Base-by-base conservation (phyloP, 192 early-diverging fungal species). In the Coemansia aciculifera region DNA sequence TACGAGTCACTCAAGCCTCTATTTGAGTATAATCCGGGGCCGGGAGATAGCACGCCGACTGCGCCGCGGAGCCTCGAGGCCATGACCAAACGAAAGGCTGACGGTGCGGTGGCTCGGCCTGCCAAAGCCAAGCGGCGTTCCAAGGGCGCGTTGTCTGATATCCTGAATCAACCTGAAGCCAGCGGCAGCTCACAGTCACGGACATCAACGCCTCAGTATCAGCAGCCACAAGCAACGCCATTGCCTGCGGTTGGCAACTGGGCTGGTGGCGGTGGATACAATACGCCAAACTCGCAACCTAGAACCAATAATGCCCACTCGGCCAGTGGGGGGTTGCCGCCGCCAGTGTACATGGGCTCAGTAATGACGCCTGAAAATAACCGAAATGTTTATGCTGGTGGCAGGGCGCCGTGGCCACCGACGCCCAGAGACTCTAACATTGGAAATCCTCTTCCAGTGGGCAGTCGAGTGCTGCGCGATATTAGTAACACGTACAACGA, bases 41-140 rank as follows among this genome's bases (percentile, higher is more conserved):
- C 67, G 1, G 81, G 76, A 57, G 77, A 78, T 46, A 72, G 68
- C 63, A 73, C 77, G 29, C 81, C 81, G 3, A 83, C 77, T 3
- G 81, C 81, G n/a, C 81, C 81, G 29, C 69, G 81, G 24, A 83
- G 81, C 62, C 69, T 83, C 17, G 81, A 83, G 63, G 74, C 81
- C 10, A 65, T 83, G 69, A 66, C 67, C 68, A 83, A 83, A 68
- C 76, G 81, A 62, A 83, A 78, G 69, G 31, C 21, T 5, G 46
- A 11, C 21, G 36, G 37, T 3, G 29, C 24, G 24, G 46, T 65
- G 21, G 31, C 19, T 19, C 64, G 5, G 34, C 54, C 34, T 13
- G 42, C 40, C 9, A 46, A 44, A 11, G 17, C 57, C 19, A 73
- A 67, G 64, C 65, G 72, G 23, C 69, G 69, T 63, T 36, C 59